Evolutionary conservation across 1,139 yeast genomes (phyloP).

Genomic region (Nakaseomyces bracarensis): DNA sequence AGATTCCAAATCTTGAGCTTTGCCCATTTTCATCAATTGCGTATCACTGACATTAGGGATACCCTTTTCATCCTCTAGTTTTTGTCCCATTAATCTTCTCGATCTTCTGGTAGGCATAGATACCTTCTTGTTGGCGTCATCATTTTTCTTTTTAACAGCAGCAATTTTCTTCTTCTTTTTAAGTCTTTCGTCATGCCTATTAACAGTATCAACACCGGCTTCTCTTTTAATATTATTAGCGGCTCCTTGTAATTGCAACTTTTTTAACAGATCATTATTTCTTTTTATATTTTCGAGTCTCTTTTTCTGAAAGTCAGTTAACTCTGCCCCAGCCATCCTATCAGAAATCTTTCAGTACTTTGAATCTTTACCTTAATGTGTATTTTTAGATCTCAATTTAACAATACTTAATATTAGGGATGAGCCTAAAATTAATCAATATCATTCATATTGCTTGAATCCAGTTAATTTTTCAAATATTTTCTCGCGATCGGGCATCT

Average conservation of each 20-base stretch:
- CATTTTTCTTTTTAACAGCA: conserved; percentile 17
- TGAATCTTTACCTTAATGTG: too few relatives aligned
- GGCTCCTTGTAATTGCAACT: conserved; percentile 38
- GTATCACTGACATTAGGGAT: conserved; percentile 26
- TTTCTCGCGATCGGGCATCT: too few relatives aligned
- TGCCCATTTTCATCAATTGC: conserved; percentile 26
- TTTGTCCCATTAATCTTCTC: conserved; percentile 56
- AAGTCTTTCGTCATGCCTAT: conserved; percentile 21
- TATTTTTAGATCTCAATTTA: too few relatives aligned
- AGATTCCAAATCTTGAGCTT: conserved; percentile 26
- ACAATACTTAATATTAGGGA: too few relatives aligned
- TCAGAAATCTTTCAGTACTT: not conserved
- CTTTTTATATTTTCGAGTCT: conserved; percentile 55
- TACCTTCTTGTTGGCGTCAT: conserved; percentile 20
- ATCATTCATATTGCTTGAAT: too few relatives aligned
- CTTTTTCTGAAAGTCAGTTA: conserved; percentile 62
- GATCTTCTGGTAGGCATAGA: conserved; percentile 53
- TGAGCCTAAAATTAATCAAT: too few relatives aligned
- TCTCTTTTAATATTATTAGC: conserved; percentile 34
- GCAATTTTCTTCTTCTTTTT: conserved; percentile 18
- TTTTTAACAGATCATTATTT: conserved; percentile 43
- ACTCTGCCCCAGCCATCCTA: conserved; percentile 28
- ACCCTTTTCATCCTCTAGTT: conserved; percentile 28
- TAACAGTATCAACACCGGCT: conserved; percentile 18
- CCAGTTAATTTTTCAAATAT: too few relatives aligned